Evolutionary conservation across 2,329 filamentous ascomycete species (phyloP).

Genomic region (Venturia nashicola): DNA sequence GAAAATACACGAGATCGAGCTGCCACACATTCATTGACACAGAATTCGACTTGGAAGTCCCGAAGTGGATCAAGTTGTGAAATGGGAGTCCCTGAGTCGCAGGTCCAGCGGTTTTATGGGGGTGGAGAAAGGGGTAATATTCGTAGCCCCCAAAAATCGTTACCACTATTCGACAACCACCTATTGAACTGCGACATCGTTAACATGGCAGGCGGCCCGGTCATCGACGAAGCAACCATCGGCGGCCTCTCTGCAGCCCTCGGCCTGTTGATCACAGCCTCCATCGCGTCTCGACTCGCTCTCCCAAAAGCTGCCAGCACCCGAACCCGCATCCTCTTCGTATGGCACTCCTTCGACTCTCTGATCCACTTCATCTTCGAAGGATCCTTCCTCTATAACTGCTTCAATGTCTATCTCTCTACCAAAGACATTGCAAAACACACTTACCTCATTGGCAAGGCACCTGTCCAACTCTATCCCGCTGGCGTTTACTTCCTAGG

Average conservation of each 20-base stretch:
- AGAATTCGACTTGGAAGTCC: no score
- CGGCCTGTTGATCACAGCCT: conserved; percentile 41
- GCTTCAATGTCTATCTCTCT: conserved; percentile 59
- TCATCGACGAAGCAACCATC: conserved; percentile 38
- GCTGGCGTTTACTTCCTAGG: conserved; percentile 42
- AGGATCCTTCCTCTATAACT: conserved; percentile 84
- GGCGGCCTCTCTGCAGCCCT: conserved; percentile 43
- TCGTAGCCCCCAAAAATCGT: neutral
- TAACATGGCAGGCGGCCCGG: conserved; percentile 10
- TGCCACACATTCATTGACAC: no score
- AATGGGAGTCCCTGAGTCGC: no score
- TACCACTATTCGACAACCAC: neutral
- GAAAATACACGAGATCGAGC: no score
- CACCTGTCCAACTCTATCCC: conserved; percentile 29
- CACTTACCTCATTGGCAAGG: conserved; percentile 16
- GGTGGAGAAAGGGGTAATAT: neutral
- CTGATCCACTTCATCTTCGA: conserved; percentile 79
- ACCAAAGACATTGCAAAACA: neutral
- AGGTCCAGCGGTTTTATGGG: neutral
- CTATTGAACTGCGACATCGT: neutral
- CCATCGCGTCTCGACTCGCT: conserved; percentile 33
- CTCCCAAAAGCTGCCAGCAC: conserved; percentile 42
- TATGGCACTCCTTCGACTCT: conserved; percentile 12
- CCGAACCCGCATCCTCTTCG: conserved; percentile 46
- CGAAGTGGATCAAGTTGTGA: no score